Evolutionary conservation across 805 yeast species (phyloP).

Genomic region (Yarrowia yakushimensis): DNA sequence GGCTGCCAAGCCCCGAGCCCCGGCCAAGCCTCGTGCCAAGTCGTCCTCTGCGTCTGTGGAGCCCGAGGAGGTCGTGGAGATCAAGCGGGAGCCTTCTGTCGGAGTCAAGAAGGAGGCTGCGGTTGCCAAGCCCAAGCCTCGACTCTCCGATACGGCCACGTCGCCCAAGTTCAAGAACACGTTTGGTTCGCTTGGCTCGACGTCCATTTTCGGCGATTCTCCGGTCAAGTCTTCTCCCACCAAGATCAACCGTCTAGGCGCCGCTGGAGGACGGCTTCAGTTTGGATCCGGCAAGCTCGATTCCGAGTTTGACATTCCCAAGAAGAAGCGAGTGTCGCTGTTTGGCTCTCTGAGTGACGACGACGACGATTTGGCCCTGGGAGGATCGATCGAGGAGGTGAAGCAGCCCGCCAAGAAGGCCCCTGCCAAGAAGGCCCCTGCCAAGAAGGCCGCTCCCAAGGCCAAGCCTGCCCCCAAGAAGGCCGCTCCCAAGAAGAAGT

Average conservation of each 20-base stretch:
- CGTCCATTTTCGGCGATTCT: conserved; percentile 1
- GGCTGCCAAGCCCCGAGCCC: conserved; percentile 27
- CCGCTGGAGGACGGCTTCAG: neutral
- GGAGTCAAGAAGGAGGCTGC: neutral
- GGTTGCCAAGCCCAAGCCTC: neutral
- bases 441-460: conserved; percentile 26
- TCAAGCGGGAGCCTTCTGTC: too few species aligned
- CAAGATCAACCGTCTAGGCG: conserved; percentile 9
- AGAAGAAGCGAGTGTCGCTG: conserved; percentile 6
- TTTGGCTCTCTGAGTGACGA: neutral
- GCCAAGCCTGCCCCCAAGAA: conserved; percentile 32
- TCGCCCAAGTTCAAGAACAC: conserved; percentile 21
- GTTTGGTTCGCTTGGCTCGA: conserved; percentile 2
- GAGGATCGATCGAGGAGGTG: conserved; percentile 7
- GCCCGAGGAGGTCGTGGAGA: neutral
- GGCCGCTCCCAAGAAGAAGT: conserved; percentile 33
- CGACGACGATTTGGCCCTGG: conserved; percentile 9
- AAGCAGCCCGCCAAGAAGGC: conserved; percentile 28
- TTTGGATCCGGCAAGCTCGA: conserved; percentile 13
- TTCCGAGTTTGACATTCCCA: neutral
- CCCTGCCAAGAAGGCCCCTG: conserved; percentile 1
- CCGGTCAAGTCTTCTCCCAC: conserved; percentile 19
- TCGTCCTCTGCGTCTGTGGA: neutral
- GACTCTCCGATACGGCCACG: neutral
- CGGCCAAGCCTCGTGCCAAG: conserved; percentile 30